A percentile compares a stretch with the other conserved stretches of the same genome.
Conservation (phyloP, 176 grass and related monocot species). For the Aegilops speltoides region DNA sequence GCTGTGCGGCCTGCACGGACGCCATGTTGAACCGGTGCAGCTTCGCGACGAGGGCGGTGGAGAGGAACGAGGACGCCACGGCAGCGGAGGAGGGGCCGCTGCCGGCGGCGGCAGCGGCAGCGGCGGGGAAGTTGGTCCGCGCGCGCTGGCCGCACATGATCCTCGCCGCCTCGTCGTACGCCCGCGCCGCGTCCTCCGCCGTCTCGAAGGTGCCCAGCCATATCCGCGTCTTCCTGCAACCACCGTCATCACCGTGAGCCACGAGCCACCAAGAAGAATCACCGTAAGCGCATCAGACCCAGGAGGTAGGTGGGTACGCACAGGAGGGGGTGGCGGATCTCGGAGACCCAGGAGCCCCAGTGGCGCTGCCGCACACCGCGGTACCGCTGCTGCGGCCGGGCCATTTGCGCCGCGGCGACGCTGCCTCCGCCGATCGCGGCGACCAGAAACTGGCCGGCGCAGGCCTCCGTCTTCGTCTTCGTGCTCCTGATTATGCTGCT, state of each 20-base stretch:
- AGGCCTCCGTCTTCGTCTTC: neutral
- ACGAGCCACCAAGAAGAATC: neutral
- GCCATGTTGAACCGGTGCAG: constrained; percentile 85
- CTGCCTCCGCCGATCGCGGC: neutral
- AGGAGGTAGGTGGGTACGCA: constrained; percentile 28
- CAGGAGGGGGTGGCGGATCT: constrained; percentile 95
- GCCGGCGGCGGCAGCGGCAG: neutral
- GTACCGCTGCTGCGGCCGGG: constrained; percentile 67
- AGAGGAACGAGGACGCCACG: constrained; percentile 48
- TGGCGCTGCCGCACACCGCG: constrained; percentile 90
- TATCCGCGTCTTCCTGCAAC: constrained; percentile 85
- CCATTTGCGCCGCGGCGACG: constrained; percentile 30
- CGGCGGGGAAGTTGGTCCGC: constrained; percentile 73
- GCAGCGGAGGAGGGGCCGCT: neutral
- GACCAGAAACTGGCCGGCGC: neutral
- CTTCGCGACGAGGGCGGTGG: constrained; percentile 68
- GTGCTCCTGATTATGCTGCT: neutral
- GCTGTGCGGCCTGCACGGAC: constrained; percentile 58
- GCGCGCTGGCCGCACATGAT: constrained; percentile 87
- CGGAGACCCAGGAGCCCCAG: constrained; percentile 98
- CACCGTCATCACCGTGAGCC: constrained; percentile 17
- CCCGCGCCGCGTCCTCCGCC: constrained; percentile 89
- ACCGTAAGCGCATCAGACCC: no score
- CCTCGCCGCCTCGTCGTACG: constrained; percentile 88
- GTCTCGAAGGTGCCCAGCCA: constrained; percentile 99